Evolutionary conservation across 352 stramenopile species (phyloP).

Genomic region (Pseudoperonospora humuli): DNA sequence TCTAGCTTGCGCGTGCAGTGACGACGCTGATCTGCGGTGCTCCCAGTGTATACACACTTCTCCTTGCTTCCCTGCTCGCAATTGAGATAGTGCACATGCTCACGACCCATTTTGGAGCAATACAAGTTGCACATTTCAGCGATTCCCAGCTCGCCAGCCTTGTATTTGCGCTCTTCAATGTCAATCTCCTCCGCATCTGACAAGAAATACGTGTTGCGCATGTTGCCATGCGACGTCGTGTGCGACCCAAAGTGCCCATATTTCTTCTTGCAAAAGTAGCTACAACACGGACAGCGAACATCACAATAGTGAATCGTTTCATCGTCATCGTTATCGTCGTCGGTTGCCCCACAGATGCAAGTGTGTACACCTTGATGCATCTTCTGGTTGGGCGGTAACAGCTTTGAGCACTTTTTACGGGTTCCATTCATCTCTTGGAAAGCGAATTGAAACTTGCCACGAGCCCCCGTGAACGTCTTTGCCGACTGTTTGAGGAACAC

Average conservation of each 20-base stretch:
- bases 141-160: conserved; percentile 46
- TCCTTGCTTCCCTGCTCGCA: conserved; percentile 35
- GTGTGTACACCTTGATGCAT: conserved; percentile 40
- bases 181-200: conserved; percentile 54
- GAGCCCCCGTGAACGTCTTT: conserved; percentile 52
- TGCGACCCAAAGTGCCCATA: conserved; percentile 44
- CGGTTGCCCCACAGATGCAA: conserved; percentile 26
- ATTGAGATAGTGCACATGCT: conserved; percentile 67
- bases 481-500: conserved; percentile 63
- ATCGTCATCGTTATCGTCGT: conserved; percentile 5
- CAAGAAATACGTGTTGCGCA: conserved; percentile 69
- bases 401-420: conserved; percentile 47
- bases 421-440: conserved; percentile 77
- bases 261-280: conserved; percentile 68
- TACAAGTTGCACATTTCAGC: conserved; percentile 81
- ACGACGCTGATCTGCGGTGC: conserved; percentile 44
- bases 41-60: conserved; percentile 47
- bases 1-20: conserved; percentile 53
- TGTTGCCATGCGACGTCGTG: conserved; percentile 71
- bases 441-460: conserved; percentile 58
- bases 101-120: conserved; percentile 71
- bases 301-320: conserved; percentile 58
- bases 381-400: conserved; percentile 32
- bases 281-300: conserved; percentile 59
- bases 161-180: conserved; percentile 66